Conservation (phyloP, 768 basidiomycete genomes). For the Amanita rimosa region DNA sequence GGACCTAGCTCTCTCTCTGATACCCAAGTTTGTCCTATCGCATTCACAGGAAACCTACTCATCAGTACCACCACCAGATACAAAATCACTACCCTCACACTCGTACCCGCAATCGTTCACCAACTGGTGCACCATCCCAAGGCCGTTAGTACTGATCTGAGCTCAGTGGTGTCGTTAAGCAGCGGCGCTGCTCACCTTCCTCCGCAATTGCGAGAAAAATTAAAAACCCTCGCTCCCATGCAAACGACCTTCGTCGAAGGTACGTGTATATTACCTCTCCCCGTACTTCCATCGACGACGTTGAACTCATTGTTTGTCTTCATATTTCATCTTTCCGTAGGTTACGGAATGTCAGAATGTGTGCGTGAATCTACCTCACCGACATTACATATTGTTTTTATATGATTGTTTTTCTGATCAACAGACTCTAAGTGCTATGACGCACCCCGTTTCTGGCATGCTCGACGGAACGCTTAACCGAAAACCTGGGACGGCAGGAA, state of each 20-base stretch:
- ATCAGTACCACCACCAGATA: constrained; percentile 28
- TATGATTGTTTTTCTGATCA: not conserved
- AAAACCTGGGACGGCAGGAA: constrained; percentile 37
- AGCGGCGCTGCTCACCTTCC: constrained; percentile 66
- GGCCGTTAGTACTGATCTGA: constrained; percentile 38
- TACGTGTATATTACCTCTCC: no score
- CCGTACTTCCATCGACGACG: constrained; percentile 1
- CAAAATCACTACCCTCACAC: constrained; percentile 32
- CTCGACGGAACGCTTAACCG: constrained; percentile 31
- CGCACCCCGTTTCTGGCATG: constrained; percentile 31
- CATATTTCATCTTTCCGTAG: constrained; percentile 18
- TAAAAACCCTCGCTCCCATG: constrained; percentile 24
- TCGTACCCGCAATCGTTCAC: constrained; percentile 56
- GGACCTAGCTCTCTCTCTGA: not conserved
- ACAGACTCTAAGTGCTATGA: constrained; percentile 47
- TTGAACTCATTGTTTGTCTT: not conserved
- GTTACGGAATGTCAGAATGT: constrained; percentile 64
- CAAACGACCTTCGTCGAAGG: constrained; percentile 32
- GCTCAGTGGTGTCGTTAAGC: constrained; percentile 28
- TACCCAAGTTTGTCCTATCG: not conserved
- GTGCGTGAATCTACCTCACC: constrained; percentile 24
- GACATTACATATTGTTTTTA: not conserved
- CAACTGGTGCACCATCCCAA: constrained; percentile 51
- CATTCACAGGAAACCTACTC: no score
- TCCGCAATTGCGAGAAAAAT: constrained; percentile 33